Conservation (phyloP, 1,284 basidiomycete genomes). For the Takashimella koratensis region DNA sequence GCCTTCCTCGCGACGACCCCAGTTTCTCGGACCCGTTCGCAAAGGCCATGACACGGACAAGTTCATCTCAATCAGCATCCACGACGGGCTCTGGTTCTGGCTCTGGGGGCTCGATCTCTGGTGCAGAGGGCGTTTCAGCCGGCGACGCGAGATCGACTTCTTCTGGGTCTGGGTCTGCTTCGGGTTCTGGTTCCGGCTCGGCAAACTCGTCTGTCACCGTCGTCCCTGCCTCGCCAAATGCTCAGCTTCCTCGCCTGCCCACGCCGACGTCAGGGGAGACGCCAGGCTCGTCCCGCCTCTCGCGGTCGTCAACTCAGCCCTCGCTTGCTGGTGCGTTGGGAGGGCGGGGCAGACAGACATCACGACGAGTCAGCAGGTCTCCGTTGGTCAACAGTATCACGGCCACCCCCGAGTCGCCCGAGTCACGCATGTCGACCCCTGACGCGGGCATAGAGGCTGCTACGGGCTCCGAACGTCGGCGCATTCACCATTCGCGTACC, state of each 20-base stretch:
- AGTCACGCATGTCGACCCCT: neutral
- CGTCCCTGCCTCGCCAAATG: neutral
- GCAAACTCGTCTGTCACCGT: neutral
- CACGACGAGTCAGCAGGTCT: slow-evolving; percentile 18
- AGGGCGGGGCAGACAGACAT: neutral
- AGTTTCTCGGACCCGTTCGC: neutral
- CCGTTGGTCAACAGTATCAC: slow-evolving; percentile 13
- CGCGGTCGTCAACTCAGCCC: slow-evolving; percentile 1
- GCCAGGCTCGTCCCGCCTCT: neutral
- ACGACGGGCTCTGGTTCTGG: neutral
- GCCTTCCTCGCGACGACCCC: neutral
- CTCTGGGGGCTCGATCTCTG: neutral
- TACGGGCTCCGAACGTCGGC: slow-evolving; percentile 6
- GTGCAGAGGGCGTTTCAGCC: neutral
- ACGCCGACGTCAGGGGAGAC: neutral
- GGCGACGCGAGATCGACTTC: neutral
- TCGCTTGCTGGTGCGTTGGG: neutral
- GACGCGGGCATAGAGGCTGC: too few relatives aligned
- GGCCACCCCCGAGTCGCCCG: neutral
- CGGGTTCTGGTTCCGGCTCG: slow-evolving; percentile 5
- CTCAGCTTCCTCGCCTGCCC: neutral
- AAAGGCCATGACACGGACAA: neutral
- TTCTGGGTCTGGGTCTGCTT: neutral
- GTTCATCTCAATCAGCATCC: neutral
- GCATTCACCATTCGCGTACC: slow-evolving; percentile 33